Conservation (phyloP, 331 rosid species). For the Dryas integrifolia region DNA sequence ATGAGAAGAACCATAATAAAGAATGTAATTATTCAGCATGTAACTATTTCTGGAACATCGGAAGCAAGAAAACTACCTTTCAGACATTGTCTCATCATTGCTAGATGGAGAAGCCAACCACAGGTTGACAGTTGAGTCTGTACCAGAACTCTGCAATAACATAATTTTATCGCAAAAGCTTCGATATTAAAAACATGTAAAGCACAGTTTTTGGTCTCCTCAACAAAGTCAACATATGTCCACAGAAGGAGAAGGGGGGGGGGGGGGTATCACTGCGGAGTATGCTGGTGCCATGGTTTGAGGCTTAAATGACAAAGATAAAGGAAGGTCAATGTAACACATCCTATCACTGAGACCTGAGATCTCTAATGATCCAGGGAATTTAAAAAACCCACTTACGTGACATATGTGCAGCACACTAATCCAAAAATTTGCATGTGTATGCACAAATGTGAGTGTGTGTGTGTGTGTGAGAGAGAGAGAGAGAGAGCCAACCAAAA, state of each 20-base stretch:
- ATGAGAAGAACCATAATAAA: slow-evolving; percentile 17
- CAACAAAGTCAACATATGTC: neutral
- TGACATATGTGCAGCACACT: neutral
- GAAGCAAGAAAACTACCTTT: slow-evolving; percentile 51
- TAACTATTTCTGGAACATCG: neutral
- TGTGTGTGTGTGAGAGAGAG: slow-evolving; percentile 1
- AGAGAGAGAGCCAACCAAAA: slow-evolving; percentile 61
- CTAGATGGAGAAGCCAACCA: slow-evolving; percentile 63
- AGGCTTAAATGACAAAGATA: neutral
- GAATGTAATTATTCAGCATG: neutral
- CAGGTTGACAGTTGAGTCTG: slow-evolving; percentile 86
- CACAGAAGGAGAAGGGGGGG: neutral
- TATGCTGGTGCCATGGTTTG: neutral
- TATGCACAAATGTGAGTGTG: neutral
- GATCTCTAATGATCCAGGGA: too few relatives aligned
- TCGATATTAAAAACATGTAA: neutral
- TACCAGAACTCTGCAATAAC: slow-evolving; percentile 81
- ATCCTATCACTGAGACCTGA: neutral
- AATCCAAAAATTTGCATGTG: neutral
- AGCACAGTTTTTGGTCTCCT: neutral
- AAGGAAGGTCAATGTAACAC: neutral
- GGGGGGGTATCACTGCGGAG: neutral
- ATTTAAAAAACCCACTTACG: too few relatives aligned
- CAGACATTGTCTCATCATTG: slow-evolving; percentile 48
- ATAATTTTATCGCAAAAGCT: slow-evolving; percentile 15